Base-by-base conservation (phyloP, 148 eudicot genomes). In the Suaeda aralocaspica region DNA sequence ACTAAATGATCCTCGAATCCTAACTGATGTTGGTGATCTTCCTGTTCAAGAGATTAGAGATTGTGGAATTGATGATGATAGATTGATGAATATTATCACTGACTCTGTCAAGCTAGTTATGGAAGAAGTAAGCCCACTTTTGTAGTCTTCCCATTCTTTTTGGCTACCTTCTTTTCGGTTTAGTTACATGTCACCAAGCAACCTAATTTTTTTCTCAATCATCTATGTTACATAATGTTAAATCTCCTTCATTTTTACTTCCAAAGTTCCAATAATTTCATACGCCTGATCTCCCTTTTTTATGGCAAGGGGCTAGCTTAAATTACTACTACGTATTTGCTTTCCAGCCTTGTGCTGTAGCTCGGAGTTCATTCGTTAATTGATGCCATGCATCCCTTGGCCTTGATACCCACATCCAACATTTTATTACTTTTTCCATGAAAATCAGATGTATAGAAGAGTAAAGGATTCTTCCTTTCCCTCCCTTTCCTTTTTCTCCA, bases 1-100 rank as follows among this genome's bases (percentile, higher is more conserved):
- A 36, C 68, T 93, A 59, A 81, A 73, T 57, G 95, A 93, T 72
- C 95, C 98, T 59, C 84, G 92, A 41, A 82, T 93, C 66, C 84
- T 93, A 45, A 87, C 96, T n/a, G 98, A 93, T 81, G 95, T 91
- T 70, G 98, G 98, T 31, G 98, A 93, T 79, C 85, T 93, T 77
- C 96, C 96, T 62, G 79, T 93, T 48, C 96, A 93, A 82, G 98
- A 93, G 83, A 86, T 93, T 59, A 86, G 98, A 82, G 98, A 88
- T 76, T 87, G 96, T 83, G 95, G 89, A 39, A 88, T 93, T 49
- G 92, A 85, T 68, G 98, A 93, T 83, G 95, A 91, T 63, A 84
- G 92, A 70, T 73, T 93, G 84, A 93, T 91, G 98, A 69, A 82
- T 48, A 86, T 88, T 61, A 79, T 93, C 55, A 76, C 82, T 65